phyloP scores from a whole-genome alignment of 2,329 filamentous ascomycete species.

The Paecilomyces dactylethromorphus region DNA sequence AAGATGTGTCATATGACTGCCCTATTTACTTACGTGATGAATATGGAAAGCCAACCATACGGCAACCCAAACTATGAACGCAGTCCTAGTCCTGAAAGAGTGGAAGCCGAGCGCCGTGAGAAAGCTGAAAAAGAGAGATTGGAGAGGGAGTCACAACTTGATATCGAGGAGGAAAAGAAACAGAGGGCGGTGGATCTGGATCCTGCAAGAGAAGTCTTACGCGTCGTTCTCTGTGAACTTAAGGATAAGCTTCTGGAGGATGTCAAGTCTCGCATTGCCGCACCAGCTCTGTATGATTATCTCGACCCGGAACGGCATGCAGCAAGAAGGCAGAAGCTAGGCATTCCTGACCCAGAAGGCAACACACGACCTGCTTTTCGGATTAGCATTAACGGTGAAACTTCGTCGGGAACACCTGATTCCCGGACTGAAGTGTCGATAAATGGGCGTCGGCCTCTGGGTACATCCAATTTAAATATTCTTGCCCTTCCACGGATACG shows the following conservation, averaged over 20 bases:
- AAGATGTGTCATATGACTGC: slow-evolving; percentile 70
- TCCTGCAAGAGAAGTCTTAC: slow-evolving; percentile 76
- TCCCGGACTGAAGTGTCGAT: slow-evolving; percentile 37
- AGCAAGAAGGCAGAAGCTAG: slow-evolving; percentile 71
- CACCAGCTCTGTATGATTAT: slow-evolving; percentile 70
- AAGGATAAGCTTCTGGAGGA: slow-evolving; percentile 82
- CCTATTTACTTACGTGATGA: slow-evolving; percentile 89
- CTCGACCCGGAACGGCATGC: slow-evolving; percentile 76
- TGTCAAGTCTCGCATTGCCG: slow-evolving; percentile 80
- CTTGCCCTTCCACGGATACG: slow-evolving; percentile 67
- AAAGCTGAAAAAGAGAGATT: slow-evolving; percentile 61
- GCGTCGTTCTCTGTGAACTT: slow-evolving; percentile 72
- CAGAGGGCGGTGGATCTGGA: slow-evolving; percentile 83
- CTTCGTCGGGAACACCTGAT: slow-evolving; percentile 58
- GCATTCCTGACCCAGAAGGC: slow-evolving; percentile 64
- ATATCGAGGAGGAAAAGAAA: slow-evolving; percentile 84
- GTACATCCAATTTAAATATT: slow-evolving; percentile 46
- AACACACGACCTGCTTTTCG: slow-evolving; percentile 50
- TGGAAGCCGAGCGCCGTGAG: slow-evolving; percentile 45
- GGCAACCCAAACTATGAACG: slow-evolving; percentile 58
- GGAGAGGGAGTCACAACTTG: slow-evolving; percentile 68
- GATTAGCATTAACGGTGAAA: slow-evolving; percentile 54
- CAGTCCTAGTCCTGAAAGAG: slow-evolving; percentile 39
- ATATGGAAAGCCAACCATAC: slow-evolving; percentile 74
- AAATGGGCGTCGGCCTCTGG: slow-evolving; percentile 32